Base-by-base conservation (phyloP, 2,329 filamentous ascomycete species). In the Hymenoscyphus scutula region DNA sequence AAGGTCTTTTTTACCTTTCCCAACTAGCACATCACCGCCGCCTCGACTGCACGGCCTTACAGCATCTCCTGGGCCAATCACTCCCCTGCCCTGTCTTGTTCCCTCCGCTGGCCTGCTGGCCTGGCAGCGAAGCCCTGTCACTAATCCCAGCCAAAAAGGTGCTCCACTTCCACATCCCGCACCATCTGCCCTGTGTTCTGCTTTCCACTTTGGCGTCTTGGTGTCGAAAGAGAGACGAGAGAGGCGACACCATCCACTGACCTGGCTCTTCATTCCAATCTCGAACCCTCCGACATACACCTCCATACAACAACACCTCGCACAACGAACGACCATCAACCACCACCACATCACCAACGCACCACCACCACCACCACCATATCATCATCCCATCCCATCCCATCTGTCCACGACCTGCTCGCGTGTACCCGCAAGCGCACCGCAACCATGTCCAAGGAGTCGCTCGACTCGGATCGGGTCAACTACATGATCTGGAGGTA, bases 401-500 rank as follows among this genome's bases (percentile, higher is more conserved):
- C 19, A n/a, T 55, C 53, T 62, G 25, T 56, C 57, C 55, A 41
- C 34, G 19, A 41, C 30, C 29, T 17, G 19, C n/a, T 58, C 60
- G 61, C 58, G 61, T 58, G 38, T 57, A 60, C 58, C 32, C 27
- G 37, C 51, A 38, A 60, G 55, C 34, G 55, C 32, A n/a, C 58
- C 67, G 59, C 62, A 65, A 68, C 64, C 53, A 74, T 75, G 72
- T 64, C 71, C 19, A 74, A 75, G 67, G 74, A 75, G 68, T 62
- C 64, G 37, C 80, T 89, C 72, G 83, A 87, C 81, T 87, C 84
- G 69, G 82, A 88, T 76, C 81, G 84, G 80, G 79, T 88, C 81
- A 89, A 88, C 80, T 88, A 85, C 81, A 81, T 89, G 76, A 81
- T 89, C 75, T 89, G 86, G 86, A 87, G 84, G 86, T 89, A 81